Evolutionary conservation across 2,329 filamentous ascomycete genomes (phyloP), one percentile per base, ranked within the genome.

Genomic region (Epichloe baconii): DNA sequence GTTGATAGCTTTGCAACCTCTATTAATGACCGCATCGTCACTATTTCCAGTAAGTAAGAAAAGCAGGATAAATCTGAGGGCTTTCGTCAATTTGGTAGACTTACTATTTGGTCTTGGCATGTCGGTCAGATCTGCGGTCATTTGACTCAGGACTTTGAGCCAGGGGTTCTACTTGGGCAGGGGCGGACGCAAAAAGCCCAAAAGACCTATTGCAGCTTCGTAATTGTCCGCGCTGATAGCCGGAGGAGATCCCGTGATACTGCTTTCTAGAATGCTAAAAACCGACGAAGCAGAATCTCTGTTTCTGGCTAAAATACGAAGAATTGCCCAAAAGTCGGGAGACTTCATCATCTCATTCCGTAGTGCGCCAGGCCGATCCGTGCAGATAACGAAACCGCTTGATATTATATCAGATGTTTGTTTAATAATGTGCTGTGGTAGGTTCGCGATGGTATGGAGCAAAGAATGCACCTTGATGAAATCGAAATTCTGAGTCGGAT

Each of bases 211-310:
- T 3, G 87, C 86, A 21, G 88, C 83, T 63, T 96, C 89, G 61
- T 97, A 98, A 59, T 98, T 98, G 63, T 97, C 93, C 23, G 90
- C 88, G 53, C 89, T 91, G 48, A 98, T 86, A 5, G 90, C 86
- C 14, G 86, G 83, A 17, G 84, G 84, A n/a, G 80, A 76, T 14
- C 84, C 85, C 12, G 77, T 78, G 2, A 88, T 81, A 26, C 90
- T 82, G 50, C 79, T 82, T 62, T 93, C 85, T 0, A 96, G 74
- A n/a, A 97, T 86, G 50, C 85, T 81, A 64, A 97, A 97, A 0
- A 95, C 89, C 15, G 83, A 76, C 0, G 83, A 75, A 2, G 88
- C 86, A 26, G 85, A 83, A 49, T 87, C 83, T 3, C 80, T 70
- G 54, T 84, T 78, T 23, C 75, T 73, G 45, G 87, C 82, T 17